Base-by-base conservation (phyloP, 2,329 filamentous ascomycete species). In the Fulvia fulva region DNA sequence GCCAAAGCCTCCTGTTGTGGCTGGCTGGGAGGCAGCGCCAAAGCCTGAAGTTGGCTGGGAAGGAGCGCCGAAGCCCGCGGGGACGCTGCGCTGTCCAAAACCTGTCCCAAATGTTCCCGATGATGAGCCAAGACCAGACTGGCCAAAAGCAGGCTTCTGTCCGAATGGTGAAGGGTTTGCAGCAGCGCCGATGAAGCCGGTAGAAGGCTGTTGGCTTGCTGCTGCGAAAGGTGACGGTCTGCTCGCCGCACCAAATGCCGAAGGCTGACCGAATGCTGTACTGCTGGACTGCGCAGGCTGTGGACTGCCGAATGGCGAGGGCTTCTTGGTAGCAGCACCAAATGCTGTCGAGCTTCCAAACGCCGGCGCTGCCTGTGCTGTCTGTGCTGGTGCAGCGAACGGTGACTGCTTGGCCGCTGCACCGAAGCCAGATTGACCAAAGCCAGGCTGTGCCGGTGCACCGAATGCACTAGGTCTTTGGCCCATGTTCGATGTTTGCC, bases 401-500 rank as follows among this genome's bases (percentile, higher is more conserved):
- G 47, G 44, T 23, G 44, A 23, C 5, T 19, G 60, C 28, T 63
- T 61, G 16, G 60, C 51, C 8, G 58, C 52, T 6, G 52, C 53
- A 21, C 64, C 64, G 44, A 65, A 63, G 8, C 59, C 55, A 37
- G 56, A 50, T 14, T 56, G 55, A 14, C 62, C 58, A 32, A 50
- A 32, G 5, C 47, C 47, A 16, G 47, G 7, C 23, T 25, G 23
- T 21, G 23, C 2, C 21, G 7, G 23, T 6, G 30, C 47, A 26
- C 67, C 51, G 59, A 70, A 63, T 55, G 63, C 32, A 53, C 57
- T 63, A 26, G 56, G 51, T 45, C 25, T 63, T 21, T 14, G 51
- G 44, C 55, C 59, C 32, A 44, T 11, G 7, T 28, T 51, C 23
- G 62, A 69, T 5, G 68, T 51, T 53, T 73, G 72, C 3, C 74